Evolutionary conservation across 1,284 basidiomycete species (phyloP).

Genomic region (Earliella scabrosa): DNA sequence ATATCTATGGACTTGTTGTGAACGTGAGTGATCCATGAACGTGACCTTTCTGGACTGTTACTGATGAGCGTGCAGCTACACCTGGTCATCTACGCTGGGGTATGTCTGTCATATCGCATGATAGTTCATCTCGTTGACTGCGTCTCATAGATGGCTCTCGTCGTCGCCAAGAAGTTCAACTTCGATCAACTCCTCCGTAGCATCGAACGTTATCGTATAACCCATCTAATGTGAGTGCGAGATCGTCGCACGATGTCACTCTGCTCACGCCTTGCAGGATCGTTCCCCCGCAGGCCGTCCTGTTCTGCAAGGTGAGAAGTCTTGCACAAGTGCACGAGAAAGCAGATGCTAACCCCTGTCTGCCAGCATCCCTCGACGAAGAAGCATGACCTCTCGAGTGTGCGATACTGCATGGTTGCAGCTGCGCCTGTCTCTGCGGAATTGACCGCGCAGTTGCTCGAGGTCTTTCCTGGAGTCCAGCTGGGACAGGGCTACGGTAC

Average conservation of each 20-base stretch:
- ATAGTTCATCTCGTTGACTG: background rate
- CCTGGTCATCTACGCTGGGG: constrained; percentile 4
- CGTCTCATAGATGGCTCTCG: constrained; percentile 38
- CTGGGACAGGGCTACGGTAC: constrained; percentile 72
- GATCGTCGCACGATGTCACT: background rate
- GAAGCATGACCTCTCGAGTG: constrained; percentile 63
- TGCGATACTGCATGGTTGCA: constrained; percentile 65
- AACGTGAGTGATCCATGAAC: no score
- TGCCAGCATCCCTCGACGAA: constrained; percentile 73
- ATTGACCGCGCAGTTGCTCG: constrained; percentile 57
- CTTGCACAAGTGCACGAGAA: background rate
- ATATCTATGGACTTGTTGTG: no score
- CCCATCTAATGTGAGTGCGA: constrained; percentile 58
- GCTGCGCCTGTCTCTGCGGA: constrained; percentile 80
- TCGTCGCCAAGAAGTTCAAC: constrained; percentile 75
- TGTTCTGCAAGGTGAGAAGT: constrained; percentile 55
- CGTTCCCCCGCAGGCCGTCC: constrained; percentile 46
- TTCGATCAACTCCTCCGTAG: constrained; percentile 67
- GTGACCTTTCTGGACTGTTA: no score
- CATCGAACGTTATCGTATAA: constrained; percentile 67
- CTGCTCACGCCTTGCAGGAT: constrained; percentile 13
- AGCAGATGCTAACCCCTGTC: background rate
- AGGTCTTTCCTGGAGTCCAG: constrained; percentile 59
- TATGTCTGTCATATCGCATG: background rate
- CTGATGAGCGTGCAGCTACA: no score